Evolutionary conservation across 2,329 filamentous ascomycete genomes (phyloP), one percentile per base, ranked within the genome.

Genomic region (Neurospora crassa): DNA sequence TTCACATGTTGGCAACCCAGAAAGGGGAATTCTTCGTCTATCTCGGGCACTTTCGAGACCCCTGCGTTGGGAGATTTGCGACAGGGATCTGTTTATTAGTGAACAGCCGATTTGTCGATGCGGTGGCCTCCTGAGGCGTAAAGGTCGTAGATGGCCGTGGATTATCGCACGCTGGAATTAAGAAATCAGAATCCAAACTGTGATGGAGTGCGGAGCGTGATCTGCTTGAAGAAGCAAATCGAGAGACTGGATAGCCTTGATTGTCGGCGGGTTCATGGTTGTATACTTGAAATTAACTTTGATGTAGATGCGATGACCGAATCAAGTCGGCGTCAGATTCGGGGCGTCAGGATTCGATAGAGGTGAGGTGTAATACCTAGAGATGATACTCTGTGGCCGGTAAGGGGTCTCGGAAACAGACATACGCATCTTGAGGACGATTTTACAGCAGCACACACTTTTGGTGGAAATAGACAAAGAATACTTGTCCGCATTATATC

Each of bases 61-160:
- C 53, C 53, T 63, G 53, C 53, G 53, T 24, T 63, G 70, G 45
- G 71, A 74, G 72, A 74, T 74, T 70, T 69, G 67, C 75, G 69
- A 42, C 74, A 74, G 70, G 75, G 75, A 76, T 74, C 24, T 34
- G 14, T 34, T 68, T 63, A 69, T 53, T 69, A 68, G 69, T 71
- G 40, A 24, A 68, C 40, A 69, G 41, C 67, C 67, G 67, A 69
- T 70, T 67, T 70, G 69, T 67, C 67, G 43, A 68, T 69, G 71
- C 72, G 69, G 67, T 71, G 68, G 72, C 70, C 72, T 63, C 53
- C 53, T 37, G 53, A 63, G 53, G 53, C 14, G 24, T 63, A 18
- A 34, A 34, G 29, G 29, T 24, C 14, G 7, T 37, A 14, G 53
- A 34, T 63, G 29, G 29, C 53, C 14, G 53, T 37, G 24, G 53